Evolutionary conservation across 116 monocot genomes (phyloP).

Genomic region (Phalaenopsis hybrid): DNA sequence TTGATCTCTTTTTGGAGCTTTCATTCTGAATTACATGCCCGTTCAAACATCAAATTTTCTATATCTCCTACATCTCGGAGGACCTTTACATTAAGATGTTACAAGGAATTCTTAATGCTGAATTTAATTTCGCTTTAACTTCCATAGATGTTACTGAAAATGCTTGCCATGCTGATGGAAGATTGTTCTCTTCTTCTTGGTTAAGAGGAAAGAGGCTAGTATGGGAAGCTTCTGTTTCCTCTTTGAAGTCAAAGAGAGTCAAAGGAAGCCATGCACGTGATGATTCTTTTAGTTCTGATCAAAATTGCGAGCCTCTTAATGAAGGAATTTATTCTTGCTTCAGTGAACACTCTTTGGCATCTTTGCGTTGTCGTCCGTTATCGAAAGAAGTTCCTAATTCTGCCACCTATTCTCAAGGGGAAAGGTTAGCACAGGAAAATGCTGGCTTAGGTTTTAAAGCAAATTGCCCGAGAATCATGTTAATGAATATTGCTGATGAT

Average conservation of each 20-base stretch:
- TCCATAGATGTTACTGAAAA: slow-evolving; percentile 4
- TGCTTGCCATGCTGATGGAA: neutral
- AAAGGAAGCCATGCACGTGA: slow-evolving; percentile 28
- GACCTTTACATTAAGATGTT: neutral
- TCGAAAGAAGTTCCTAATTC: slow-evolving; percentile 4
- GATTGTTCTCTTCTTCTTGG: slow-evolving; percentile 9
- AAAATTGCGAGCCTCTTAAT: slow-evolving; percentile 14
- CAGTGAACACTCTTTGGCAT: slow-evolving; percentile 9
- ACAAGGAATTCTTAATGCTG: neutral
- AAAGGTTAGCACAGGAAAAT: neutral
- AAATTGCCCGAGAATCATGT: slow-evolving; percentile 43
- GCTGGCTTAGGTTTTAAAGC: neutral
- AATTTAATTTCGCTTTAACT: neutral
- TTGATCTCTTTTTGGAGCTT: neutral
- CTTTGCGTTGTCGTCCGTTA: neutral
- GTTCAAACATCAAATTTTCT: neutral
- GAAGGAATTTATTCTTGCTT: slow-evolving; percentile 9
- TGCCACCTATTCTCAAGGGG: slow-evolving; percentile 8
- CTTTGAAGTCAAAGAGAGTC: slow-evolving; percentile 76
- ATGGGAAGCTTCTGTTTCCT: slow-evolving; percentile 60
- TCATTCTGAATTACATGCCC: neutral
- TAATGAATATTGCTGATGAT: slow-evolving; percentile 87
- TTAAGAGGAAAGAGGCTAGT: slow-evolving; percentile 21
- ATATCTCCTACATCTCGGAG: neutral
- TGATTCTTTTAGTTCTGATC: slow-evolving; percentile 7